These are phyloP conservation scores for Talaromyces sp. DNA, from an alignment of 2,329 filamentous ascomycete species.

Conservation along the genomic window DNA sequence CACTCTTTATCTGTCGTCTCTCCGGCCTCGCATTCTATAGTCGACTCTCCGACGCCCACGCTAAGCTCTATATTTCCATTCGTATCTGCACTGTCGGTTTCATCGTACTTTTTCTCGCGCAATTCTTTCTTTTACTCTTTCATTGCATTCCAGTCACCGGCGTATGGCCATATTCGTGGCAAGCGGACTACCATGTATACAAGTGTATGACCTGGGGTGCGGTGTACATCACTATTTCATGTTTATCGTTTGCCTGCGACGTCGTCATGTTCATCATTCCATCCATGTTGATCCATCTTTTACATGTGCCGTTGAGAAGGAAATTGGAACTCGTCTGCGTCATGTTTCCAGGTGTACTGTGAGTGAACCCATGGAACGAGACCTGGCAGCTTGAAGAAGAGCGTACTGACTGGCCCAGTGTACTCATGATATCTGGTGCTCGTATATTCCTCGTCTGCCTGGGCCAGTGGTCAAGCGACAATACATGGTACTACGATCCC, in stretches of 20 bases:
- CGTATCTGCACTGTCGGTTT: conserved; percentile 10
- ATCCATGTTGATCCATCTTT: conserved; percentile 45
- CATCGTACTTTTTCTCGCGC: conserved; percentile 43
- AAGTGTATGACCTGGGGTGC: conserved; percentile 50
- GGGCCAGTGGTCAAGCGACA: conserved; percentile 46
- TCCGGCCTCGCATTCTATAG: conserved; percentile 53
- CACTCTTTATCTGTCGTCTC: conserved; percentile 49
- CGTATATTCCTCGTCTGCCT: conserved; percentile 47
- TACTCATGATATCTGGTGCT: conserved; percentile 48
- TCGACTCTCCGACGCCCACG: conserved; percentile 40
- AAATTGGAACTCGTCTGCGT: conserved; percentile 50
- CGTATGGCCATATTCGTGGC: conserved; percentile 52
- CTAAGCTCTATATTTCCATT: conserved; percentile 9
- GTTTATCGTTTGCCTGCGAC: conserved; percentile 50
- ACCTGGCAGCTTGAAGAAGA: neutral
- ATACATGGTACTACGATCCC: conserved; percentile 52
- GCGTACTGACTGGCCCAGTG: conserved; percentile 31
- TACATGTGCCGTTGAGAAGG: conserved; percentile 44
- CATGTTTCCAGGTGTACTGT: conserved; percentile 50
- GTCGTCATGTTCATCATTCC: conserved; percentile 51
- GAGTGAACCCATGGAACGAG: conserved; percentile 23
- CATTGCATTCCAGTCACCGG: conserved; percentile 52
- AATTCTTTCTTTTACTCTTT: conserved; percentile 51
- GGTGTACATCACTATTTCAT: conserved; percentile 52
- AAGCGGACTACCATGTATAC: conserved; percentile 40